Evolutionary conservation across 2,329 filamentous ascomycete species (phyloP).

Genomic region (Aspergillus piperis): DNA sequence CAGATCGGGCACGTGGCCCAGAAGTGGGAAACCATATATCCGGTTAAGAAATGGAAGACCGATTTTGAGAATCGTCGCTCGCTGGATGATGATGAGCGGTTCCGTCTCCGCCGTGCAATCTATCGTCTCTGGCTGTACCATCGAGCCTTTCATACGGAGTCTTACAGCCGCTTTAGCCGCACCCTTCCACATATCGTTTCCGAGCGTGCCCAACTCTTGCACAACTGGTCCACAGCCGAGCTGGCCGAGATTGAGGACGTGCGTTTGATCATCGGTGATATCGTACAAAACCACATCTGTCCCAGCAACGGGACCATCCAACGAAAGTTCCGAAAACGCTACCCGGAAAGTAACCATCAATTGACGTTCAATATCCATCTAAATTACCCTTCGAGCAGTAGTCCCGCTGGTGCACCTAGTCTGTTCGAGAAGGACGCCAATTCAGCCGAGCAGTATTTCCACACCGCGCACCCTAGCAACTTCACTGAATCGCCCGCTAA

Average conservation of each 20-base stretch:
- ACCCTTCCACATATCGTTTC: slow-evolving; percentile 48
- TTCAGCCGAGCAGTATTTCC: slow-evolving; percentile 24
- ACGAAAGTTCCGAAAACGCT: slow-evolving; percentile 60
- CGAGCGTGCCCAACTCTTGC: slow-evolving; percentile 58
- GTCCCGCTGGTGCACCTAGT: slow-evolving; percentile 2
- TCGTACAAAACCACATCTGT: slow-evolving; percentile 60
- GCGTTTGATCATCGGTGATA: slow-evolving; percentile 56
- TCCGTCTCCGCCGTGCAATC: slow-evolving; percentile 56
- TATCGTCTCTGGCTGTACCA: slow-evolving; percentile 64
- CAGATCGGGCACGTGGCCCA: slow-evolving; percentile 56
- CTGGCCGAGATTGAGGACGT: slow-evolving; percentile 63
- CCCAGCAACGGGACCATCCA: slow-evolving; percentile 63
- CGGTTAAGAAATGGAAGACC: slow-evolving; percentile 63
- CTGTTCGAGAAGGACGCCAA: slow-evolving; percentile 14
- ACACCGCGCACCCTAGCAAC: slow-evolving; percentile 25
- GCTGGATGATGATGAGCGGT: slow-evolving; percentile 52
- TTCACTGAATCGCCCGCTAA: slow-evolving; percentile 32
- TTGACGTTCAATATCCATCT: slow-evolving; percentile 56
- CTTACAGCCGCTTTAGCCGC: slow-evolving; percentile 54
- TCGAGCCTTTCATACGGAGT: slow-evolving; percentile 58
- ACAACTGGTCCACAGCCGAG: slow-evolving; percentile 59
- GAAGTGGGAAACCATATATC: slow-evolving; percentile 63
- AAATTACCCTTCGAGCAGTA: slow-evolving; percentile 45
- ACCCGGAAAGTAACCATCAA: slow-evolving; percentile 52
- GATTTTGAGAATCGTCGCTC: slow-evolving; percentile 58